Evolutionary conservation across 306 rosid genomes (phyloP).

Genomic region (Elaeagnus macrophylla): DNA sequence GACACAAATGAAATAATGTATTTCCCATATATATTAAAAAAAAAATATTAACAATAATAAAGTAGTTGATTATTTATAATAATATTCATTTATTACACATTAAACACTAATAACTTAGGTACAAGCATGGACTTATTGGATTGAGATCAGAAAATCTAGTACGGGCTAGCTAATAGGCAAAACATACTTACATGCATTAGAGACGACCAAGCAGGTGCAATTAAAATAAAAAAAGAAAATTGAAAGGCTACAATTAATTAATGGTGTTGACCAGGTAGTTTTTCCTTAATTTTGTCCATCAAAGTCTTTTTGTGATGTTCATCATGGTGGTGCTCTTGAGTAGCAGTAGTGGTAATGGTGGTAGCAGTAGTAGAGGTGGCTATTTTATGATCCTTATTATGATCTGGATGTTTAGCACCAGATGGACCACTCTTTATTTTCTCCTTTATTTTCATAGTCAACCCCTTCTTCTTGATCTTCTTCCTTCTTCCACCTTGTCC

Average conservation of each 20-base stretch:
- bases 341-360: background rate
- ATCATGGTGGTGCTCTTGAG: background rate
- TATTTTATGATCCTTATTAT: background rate
- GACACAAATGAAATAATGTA: too few species aligned
- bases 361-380: background rate
- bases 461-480: conserved; percentile 47
- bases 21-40: too few species aligned
- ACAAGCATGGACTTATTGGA: too few species aligned
- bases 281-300: conserved; percentile 67
- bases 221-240: too few species aligned
- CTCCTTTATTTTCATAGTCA: conserved; percentile 55
- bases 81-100: too few species aligned
- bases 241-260: background rate
- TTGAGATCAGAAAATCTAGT: too few species aligned
- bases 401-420: conserved; percentile 17
- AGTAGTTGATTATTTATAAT: too few species aligned
- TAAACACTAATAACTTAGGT: too few species aligned
- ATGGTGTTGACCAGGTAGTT: conserved; percentile 55
- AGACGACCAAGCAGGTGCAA: too few species aligned
- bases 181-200: too few species aligned
- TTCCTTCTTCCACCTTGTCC: conserved; percentile 41
- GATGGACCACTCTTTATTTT: conserved; percentile 32
- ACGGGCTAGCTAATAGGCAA: too few species aligned
- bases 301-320: conserved; percentile 55
- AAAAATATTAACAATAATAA: too few species aligned